Evolutionary conservation across 1,284 basidiomycete species (phyloP).

Genomic region (Melanopsichium pennsylvanicum): DNA sequence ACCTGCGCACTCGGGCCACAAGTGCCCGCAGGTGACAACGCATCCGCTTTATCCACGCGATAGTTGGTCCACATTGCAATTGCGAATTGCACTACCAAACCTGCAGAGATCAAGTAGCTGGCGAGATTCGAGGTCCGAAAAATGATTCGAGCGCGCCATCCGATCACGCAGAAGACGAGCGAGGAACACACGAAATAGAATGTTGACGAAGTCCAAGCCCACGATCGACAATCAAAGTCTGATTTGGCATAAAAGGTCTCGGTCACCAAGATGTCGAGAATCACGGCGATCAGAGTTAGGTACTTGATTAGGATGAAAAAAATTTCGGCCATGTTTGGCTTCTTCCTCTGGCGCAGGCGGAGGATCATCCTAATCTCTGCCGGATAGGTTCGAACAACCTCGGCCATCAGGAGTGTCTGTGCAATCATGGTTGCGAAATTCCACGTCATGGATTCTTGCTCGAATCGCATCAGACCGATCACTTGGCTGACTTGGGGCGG

Average conservation of each 20-base stretch:
- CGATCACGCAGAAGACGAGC: conserved; percentile 32
- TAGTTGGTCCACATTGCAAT: conserved; percentile 35
- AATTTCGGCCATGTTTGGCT: conserved; percentile 47
- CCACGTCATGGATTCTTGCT: conserved; percentile 25
- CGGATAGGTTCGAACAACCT: conserved; percentile 35
- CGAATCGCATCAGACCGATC: conserved; percentile 24
- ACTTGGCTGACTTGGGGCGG: conserved; percentile 18
- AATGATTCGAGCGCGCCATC: conserved; percentile 40
- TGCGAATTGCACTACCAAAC: conserved; percentile 19
- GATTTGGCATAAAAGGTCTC: conserved; percentile 22
- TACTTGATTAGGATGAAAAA: conserved; percentile 49
- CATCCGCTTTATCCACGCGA: conserved; percentile 28
- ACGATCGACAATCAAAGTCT: conserved; percentile 17
- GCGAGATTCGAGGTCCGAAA: conserved; percentile 12
- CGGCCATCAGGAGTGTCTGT: conserved; percentile 30
- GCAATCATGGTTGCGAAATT: conserved; percentile 29
- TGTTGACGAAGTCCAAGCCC: conserved; percentile 35
- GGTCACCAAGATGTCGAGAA: conserved; percentile 24
- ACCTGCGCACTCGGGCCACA: conserved; percentile 18
- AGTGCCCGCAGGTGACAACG: conserved; percentile 17
- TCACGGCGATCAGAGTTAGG: conserved; percentile 19
- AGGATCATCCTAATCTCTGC: conserved; percentile 29
- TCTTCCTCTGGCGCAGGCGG: conserved; percentile 16
- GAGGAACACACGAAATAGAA: conserved; percentile 36
- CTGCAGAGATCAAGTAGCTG: conserved; percentile 7